Base-by-base conservation (phyloP, 257 asterid species). In the Perilla frutescens region DNA sequence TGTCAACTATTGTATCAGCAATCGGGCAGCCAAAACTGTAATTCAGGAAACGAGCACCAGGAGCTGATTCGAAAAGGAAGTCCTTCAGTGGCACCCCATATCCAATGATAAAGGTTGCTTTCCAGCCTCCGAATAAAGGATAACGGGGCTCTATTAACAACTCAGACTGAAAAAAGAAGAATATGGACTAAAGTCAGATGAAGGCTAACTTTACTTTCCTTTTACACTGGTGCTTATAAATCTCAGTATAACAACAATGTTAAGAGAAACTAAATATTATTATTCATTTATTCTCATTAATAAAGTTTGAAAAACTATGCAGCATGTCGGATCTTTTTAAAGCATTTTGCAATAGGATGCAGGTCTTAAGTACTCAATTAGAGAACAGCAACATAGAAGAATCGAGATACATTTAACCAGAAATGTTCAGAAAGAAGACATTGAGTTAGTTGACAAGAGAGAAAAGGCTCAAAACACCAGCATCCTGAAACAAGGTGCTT, bases 121-220 rank as follows among this genome's bases (percentile, higher is more conserved):
- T 95, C 99, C 99, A 95, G 76, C 99, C 99, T 53, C 99, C 99
- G 84, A 95, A 88, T 81, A 95, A 76, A 70, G 99, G 99, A 80
- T 95, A 95, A 26, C 98, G 91, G 43, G 99, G 99, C 80, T 92
- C 97, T 63, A 95, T 89, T 48, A 90, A 79, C 83, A 95, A 79
- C 84, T 95, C 99, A 4, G 99, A 90, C 98, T 91, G 93, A 86
- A 84, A 62, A 67, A 40, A 50, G 10, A 54, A 34, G 37, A 69
- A 39, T 1, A 66, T 57, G 57, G 66, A 58, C 9, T 53, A 7
- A 48, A 61, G 54, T 66, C 44, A 73, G 70, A 75, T 47, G 15
- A 43, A 58, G 71, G 48, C 62, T 54, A 66, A 43, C 13, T 48
- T 48, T 51, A 40, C 29, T 39, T 62, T 63, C 61, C 41, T 26